Evolutionary conservation across 495 filamentous ascomycete species (phyloP).

Genomic region (Lasiosphaeria miniovina): DNA sequence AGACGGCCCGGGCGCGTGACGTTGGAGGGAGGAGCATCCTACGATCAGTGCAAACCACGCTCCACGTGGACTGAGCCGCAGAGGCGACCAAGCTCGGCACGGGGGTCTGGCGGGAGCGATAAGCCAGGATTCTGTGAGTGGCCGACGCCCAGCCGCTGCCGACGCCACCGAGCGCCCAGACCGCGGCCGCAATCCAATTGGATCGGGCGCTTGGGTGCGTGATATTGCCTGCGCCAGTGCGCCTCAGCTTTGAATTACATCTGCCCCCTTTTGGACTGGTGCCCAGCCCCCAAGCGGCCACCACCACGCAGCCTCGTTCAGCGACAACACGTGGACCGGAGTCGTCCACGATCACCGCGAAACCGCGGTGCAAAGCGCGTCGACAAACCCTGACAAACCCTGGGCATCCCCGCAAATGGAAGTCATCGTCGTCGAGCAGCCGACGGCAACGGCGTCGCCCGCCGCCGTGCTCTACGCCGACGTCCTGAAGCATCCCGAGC

Average conservation of each 20-base stretch:
- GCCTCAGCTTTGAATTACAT: too few species aligned
- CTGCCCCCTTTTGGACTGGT: too few species aligned
- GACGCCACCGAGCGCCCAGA: too few species aligned
- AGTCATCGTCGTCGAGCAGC: slow-evolving; percentile 5
- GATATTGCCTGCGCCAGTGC: too few species aligned
- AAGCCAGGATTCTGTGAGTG: neutral
- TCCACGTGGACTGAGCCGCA: neutral
- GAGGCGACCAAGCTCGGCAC: too few species aligned
- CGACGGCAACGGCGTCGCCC: slow-evolving; percentile 4
- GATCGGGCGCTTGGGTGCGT: too few species aligned
- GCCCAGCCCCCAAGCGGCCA: too few species aligned
- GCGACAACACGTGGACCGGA: neutral
- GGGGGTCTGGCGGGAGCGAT: slow-evolving; percentile 2
- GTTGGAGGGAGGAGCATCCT: neutral
- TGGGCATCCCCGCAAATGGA: slow-evolving; percentile 5
- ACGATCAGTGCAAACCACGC: slow-evolving; percentile 6
- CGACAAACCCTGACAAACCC: too few species aligned
- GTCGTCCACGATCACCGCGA: neutral
- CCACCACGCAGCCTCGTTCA: neutral
- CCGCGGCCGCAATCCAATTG: too few species aligned
- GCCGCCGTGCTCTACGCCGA: slow-evolving; percentile 8
- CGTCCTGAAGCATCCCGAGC: slow-evolving; percentile 12
- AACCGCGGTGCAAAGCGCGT: too few species aligned
- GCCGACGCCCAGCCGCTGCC: too few species aligned
- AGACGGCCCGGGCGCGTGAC: neutral